A percentile compares a stretch with the other conserved stretches of the same genome.
These are phyloP conservation scores for Starmera amethionina DNA, from an alignment of 805 yeast genomes.

Conservation along the genomic window DNA sequence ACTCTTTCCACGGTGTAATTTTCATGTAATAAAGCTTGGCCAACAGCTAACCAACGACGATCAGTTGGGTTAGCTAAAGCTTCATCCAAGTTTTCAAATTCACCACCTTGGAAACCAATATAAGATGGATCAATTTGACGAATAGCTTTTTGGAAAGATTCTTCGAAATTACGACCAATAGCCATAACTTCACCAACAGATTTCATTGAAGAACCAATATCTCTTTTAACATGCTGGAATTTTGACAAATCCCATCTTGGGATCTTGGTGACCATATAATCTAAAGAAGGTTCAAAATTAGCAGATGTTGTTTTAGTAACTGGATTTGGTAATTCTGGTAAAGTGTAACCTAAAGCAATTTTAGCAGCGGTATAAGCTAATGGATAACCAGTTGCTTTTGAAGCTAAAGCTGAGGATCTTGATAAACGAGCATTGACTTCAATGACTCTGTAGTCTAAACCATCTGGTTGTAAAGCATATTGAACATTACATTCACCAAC, in stretches of 20 bases:
- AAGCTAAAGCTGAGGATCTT: constrained; percentile 94
- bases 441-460: constrained; percentile 89
- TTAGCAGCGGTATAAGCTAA: constrained; percentile 98
- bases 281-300: constrained; percentile 93
- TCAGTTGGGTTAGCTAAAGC: constrained; percentile 83
- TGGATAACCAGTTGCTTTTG: constrained; percentile 98
- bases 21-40: constrained; percentile 91
- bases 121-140: constrained; percentile 91
- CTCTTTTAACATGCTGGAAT: constrained; percentile 91
- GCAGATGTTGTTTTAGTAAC: constrained; percentile 95
- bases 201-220: constrained; percentile 93
- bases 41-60: constrained; percentile 96
- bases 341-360: constrained; percentile 87
- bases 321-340: constrained; percentile 92
- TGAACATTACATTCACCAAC: constrained; percentile 99
- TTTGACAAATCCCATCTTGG: constrained; percentile 98
- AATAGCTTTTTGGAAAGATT: constrained; percentile 94
- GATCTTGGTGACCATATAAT: constrained; percentile 92
- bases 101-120: constrained; percentile 86
- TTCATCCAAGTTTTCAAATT: constrained; percentile 67
- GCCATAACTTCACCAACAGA: constrained; percentile 99
- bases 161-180: constrained; percentile 95
- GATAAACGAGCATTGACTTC: constrained; percentile 97
- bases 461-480: constrained; percentile 92
- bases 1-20: constrained; percentile 85